phyloP scores from a whole-genome alignment of 228 moss, liverwort and hornwort species.

The Sphagnum fallax region DNA sequence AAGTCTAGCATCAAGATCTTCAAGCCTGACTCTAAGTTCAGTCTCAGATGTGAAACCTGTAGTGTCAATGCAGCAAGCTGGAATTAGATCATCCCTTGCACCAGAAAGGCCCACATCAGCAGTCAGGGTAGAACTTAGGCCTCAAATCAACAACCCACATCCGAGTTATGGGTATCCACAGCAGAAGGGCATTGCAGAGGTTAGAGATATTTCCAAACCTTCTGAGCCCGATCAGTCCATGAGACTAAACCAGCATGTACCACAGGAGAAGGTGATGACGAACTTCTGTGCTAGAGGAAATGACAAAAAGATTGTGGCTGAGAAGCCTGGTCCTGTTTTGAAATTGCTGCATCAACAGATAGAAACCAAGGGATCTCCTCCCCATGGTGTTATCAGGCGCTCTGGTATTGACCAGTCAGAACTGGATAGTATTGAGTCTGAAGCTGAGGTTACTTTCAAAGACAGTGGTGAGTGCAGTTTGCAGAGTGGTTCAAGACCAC shows the following conservation, averaged over 20 bases:
- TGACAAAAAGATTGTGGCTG: conserved; percentile 18
- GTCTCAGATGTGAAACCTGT: conserved; percentile 27
- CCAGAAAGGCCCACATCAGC: conserved; percentile 29
- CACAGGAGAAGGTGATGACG: conserved; percentile 23
- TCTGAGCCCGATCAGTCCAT: conserved; percentile 8
- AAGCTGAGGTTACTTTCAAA: conserved; percentile 23
- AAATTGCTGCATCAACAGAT: conserved; percentile 19
- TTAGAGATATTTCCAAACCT: conserved; percentile 22
- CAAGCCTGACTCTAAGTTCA: conserved; percentile 11
- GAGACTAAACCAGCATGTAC: conserved; percentile 25
- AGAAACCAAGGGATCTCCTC: conserved; percentile 21
- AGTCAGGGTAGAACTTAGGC: conserved; percentile 17
- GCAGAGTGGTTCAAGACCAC: conserved; percentile 25
- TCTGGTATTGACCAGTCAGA: conserved; percentile 16
- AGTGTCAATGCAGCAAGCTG: conserved; percentile 8
- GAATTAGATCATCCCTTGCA: neutral
- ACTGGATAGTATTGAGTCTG: conserved; percentile 30
- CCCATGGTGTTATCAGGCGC: conserved; percentile 16
- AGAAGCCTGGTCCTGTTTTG: conserved; percentile 33
- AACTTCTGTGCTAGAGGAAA: conserved; percentile 2
- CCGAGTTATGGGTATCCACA: conserved; percentile 5
- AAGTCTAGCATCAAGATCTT: conserved; percentile 21
- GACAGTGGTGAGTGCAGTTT: conserved; percentile 24
- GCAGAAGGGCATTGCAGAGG: conserved; percentile 26
- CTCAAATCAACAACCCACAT: conserved; percentile 19